Base-by-base conservation (phyloP, 805 yeast genomes). In the Brettanomyces custersianus region DNA sequence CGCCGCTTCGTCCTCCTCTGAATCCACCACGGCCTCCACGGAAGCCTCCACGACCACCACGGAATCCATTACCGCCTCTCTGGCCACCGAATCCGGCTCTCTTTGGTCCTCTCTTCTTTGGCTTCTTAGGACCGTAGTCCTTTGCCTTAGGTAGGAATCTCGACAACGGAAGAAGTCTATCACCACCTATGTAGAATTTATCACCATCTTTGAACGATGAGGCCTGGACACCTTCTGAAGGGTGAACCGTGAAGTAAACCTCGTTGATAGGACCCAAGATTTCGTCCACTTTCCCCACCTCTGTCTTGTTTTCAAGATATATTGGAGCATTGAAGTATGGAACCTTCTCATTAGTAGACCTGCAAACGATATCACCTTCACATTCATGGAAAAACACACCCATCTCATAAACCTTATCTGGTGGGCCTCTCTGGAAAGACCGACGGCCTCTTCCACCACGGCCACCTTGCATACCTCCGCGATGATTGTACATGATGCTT, bases 291-390 rank as follows among this genome's bases (percentile, higher is more conserved):
- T 92, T 92, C 52, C 99, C 99, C 33, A 92, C 79, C 57, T 82
- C 92, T 19, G 95, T 81, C 64, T 92, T 92, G 72, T 92, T 90
- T 60, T 92, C 97, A 49, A 92, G 72, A 61, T 81, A 92, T 52
- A 92, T 88, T 58, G 98, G 98, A 20, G 99, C 99, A 65, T 92
- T 92, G 74, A 92, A 92, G 62, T 90, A 92, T 54, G 99, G 98
- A 49, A 92, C 71, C 68, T 90, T 90, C 39, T 86, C 77, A 60
- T 92, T 92, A 53, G 84, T 83, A 33, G 96, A 87, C 55, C 88
- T 84, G 68, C 97, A 92, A 39, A 92, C 95, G 56, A 92, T 83
- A 56, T 92, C 98, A 40, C 95, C 96, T 63, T 92, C 99, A 61
- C 96, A 87, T 11, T 92, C 72, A 58, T 88, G 95, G 58, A 85